phyloP scores from a whole-genome alignment of 2,329 filamentous ascomycete genomes.

The Aspergillus brasiliensis region DNA sequence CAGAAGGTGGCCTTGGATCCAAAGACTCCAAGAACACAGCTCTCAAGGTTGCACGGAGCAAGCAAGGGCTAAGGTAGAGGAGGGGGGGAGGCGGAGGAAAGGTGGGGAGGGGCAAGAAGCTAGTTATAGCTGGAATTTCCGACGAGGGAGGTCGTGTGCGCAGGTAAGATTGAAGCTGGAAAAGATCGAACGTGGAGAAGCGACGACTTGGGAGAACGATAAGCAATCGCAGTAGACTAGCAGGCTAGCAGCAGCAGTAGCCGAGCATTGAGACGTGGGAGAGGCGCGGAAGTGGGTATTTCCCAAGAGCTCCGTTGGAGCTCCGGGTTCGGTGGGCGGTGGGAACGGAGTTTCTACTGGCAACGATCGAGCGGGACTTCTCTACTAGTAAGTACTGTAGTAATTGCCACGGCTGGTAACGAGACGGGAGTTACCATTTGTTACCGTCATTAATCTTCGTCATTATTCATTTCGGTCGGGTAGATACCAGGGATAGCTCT shows the following conservation, averaged over 20 bases:
- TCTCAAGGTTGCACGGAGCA: conserved; percentile 12
- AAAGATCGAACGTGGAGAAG: conserved; percentile 9
- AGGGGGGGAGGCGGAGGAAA: background rate
- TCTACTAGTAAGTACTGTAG: background rate
- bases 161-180: background rate
- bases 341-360: no score
- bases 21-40: conserved; percentile 13
- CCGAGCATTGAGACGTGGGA: background rate
- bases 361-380: background rate
- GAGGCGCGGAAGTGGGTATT: background rate
- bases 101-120: background rate
- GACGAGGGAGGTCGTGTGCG: conserved; percentile 8
- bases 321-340: background rate
- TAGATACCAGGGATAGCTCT: no score
- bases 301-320: conserved; percentile 4
- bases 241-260: background rate
- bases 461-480: no score
- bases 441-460: no score
- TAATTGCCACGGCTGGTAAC: conserved; percentile 1
- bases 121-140: conserved; percentile 7
- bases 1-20: conserved; percentile 13
- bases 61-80: conserved; percentile 6
- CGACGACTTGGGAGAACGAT: background rate
- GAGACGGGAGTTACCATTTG: no score
- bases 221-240: background rate